Evolutionary conservation across 2,329 filamentous ascomycete genomes (phyloP).

Genomic region (Diaporthe sp.): DNA sequence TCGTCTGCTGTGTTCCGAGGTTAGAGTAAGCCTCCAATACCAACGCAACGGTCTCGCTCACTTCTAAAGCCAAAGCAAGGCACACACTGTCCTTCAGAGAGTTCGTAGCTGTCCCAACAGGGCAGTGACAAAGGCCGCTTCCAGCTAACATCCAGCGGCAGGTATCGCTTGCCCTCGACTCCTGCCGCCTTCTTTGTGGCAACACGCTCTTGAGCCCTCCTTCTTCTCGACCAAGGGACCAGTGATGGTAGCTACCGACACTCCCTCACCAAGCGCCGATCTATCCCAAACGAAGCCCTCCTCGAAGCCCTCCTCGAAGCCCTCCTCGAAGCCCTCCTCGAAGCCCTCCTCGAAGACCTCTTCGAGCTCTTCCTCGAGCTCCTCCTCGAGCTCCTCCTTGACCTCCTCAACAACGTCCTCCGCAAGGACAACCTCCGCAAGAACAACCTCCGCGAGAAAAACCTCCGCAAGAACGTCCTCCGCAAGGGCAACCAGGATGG

Average conservation of each 20-base stretch:
- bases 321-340: no score
- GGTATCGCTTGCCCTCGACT: neutral
- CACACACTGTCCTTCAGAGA: neutral
- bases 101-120: neutral
- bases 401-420: no score
- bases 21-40: neutral
- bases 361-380: no score
- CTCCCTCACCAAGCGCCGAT: no score
- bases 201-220: neutral
- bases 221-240: neutral
- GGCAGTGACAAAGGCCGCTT: neutral
- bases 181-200: neutral
- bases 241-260: neutral
- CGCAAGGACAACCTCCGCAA: no score
- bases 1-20: neutral
- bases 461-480: no score
- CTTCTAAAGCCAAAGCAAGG: neutral
- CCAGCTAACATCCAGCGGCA: neutral
- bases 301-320: no score
- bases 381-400: no score
- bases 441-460: no score
- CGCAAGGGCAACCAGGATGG: neutral
- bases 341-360: no score
- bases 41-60: no score
- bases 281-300: no score